phyloP scores from a whole-genome alignment of 2,329 filamentous ascomycete genomes.

The Ascochyta clinopodiicola region DNA sequence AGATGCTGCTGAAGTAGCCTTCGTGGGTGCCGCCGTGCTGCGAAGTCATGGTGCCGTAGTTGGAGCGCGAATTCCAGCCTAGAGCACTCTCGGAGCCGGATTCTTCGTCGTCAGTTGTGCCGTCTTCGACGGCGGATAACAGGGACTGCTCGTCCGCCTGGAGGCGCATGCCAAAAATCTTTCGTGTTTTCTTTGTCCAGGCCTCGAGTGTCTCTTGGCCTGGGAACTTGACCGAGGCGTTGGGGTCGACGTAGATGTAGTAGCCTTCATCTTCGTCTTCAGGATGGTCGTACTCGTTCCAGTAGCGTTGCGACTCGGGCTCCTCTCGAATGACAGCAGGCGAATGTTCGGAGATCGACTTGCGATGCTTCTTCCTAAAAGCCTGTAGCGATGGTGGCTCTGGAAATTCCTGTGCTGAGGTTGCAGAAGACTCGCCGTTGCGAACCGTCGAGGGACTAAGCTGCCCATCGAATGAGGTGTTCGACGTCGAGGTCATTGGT shows the following conservation, averaged over 20 bases:
- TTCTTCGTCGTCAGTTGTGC: conserved; percentile 59
- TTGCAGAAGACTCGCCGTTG: conserved; percentile 43
- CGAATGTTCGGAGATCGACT: conserved; percentile 36
- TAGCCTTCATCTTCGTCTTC: conserved; percentile 67
- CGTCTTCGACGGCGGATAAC: conserved; percentile 51
- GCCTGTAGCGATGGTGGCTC: conserved; percentile 50
- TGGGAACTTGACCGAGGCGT: conserved; percentile 66
- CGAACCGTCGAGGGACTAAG: conserved; percentile 38
- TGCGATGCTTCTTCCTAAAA: conserved; percentile 53
- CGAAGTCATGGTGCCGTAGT: conserved; percentile 54
- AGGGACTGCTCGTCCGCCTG: conserved; percentile 30
- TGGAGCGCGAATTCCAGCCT: conserved; percentile 50
- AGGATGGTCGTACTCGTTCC: conserved; percentile 87
- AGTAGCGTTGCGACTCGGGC: conserved; percentile 60
- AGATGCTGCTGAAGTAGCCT: conserved; percentile 43
- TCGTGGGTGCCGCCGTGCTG: conserved; percentile 12
- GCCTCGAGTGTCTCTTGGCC: conserved; percentile 67
- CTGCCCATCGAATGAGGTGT: conserved; percentile 47
- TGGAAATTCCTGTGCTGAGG: conserved; percentile 44
- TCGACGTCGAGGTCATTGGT: conserved; percentile 47
- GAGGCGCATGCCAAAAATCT: conserved; percentile 33
- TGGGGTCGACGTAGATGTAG: conserved; percentile 79
- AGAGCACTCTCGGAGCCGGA: conserved; percentile 50
- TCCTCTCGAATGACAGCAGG: conserved; percentile 28
- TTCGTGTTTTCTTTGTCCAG: conserved; percentile 31